phyloP scores from a whole-genome alignment of 2,329 filamentous ascomycete species.

The Cladosporium sp. region DNA sequence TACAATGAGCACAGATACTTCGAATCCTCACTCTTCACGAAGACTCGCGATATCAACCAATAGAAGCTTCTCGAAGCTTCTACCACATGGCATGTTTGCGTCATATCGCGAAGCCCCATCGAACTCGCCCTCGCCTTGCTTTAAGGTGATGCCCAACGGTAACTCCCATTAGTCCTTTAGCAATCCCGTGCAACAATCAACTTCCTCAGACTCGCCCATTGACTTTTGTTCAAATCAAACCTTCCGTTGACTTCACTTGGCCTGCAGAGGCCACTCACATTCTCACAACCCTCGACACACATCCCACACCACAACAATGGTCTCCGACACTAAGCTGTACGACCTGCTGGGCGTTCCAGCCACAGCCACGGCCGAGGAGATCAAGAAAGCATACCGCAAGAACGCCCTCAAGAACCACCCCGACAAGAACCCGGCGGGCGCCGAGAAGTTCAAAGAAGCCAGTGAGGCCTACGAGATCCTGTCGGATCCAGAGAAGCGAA shows the following conservation, averaged over 20 bases:
- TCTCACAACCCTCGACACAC: not conserved
- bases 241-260: not conserved
- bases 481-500: conserved; percentile 94
- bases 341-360: conserved; percentile 79
- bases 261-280: not conserved
- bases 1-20: not conserved
- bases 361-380: conserved; percentile 83
- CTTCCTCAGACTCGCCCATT: conserved; percentile 3
- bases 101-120: conserved; percentile 10
- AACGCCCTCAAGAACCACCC: conserved; percentile 81
- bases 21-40: not conserved
- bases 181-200: conserved; percentile 14
- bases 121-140: conserved; percentile 14
- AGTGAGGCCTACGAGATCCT: conserved; percentile 98
- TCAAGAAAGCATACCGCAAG: conserved; percentile 95
- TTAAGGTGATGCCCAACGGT: conserved; percentile 12
- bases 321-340: conserved; percentile 94
- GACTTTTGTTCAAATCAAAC: not conserved
- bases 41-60: not conserved
- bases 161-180: not conserved
- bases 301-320: conserved; percentile 58
- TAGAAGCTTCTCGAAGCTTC: conserved; percentile 15
- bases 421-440: conserved; percentile 88
- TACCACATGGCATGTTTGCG: conserved; percentile 1
- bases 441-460: conserved; percentile 96